Evolutionary conservation across 352 stramenopile genomes (phyloP).

Genomic region (Phytophthora citrophthora): DNA sequence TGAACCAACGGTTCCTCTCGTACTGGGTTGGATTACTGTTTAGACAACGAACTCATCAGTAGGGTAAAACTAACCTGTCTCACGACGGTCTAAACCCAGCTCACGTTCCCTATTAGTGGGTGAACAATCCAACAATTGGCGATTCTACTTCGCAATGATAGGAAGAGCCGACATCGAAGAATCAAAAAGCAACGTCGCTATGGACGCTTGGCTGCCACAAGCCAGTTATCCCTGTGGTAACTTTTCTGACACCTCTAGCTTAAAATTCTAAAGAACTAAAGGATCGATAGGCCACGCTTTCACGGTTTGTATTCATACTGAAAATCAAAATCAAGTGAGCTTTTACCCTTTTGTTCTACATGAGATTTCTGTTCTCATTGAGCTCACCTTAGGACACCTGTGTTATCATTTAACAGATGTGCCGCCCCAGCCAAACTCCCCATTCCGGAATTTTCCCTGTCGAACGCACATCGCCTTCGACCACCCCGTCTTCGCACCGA

Average conservation of each 20-base stretch:
- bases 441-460: too few relatives aligned
- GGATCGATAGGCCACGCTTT: slow-evolving; percentile 31
- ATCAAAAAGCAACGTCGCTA: slow-evolving; percentile 30
- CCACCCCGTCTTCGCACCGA: too few relatives aligned
- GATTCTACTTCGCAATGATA: slow-evolving; percentile 29
- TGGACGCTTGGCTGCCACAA: slow-evolving; percentile 24
- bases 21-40: slow-evolving; percentile 92
- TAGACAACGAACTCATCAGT: slow-evolving; percentile 55
- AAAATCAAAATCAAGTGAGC: slow-evolving; percentile 20
- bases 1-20: slow-evolving; percentile 89
- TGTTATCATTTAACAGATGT: slow-evolving; percentile 32
- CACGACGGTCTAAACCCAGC: slow-evolving; percentile 21
- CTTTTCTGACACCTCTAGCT: slow-evolving; percentile 30
- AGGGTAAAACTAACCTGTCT: slow-evolving; percentile 33
- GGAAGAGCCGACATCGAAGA: slow-evolving; percentile 26
- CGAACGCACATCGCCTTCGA: too few relatives aligned
- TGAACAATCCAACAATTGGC: slow-evolving; percentile 14
- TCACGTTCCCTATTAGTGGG: too few relatives aligned
- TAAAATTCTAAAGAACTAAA: slow-evolving; percentile 29
- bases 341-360: slow-evolving; percentile 15
- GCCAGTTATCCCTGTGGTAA: slow-evolving; percentile 24
- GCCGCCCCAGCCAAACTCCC: slow-evolving; percentile 18
- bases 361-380: slow-evolving; percentile 28
- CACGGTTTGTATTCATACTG: slow-evolving; percentile 36
- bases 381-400: slow-evolving; percentile 28